Percentiles rank a stretch among this genome's conserved stretches.
Conservation (phyloP, 2,329 filamentous ascomycete genomes). For the Colletotrichum plurivorum region DNA sequence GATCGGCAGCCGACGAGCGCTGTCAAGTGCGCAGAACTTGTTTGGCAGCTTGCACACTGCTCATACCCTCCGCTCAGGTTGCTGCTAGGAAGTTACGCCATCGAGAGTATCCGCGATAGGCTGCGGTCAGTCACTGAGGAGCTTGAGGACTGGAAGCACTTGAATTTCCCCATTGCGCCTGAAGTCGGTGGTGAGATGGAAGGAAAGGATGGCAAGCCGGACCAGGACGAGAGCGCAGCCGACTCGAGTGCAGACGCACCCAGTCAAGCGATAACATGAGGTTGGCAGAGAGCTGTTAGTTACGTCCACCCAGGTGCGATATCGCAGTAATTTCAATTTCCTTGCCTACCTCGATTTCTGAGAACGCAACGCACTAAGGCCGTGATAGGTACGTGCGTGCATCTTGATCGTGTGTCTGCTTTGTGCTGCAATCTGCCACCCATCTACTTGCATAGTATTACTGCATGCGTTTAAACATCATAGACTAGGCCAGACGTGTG, state of each 20-base stretch:
- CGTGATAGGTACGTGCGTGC: too few relatives aligned
- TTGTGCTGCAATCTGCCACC: too few relatives aligned
- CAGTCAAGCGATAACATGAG: slow-evolving; percentile 11
- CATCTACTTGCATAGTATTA: too few relatives aligned
- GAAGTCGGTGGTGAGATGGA: slow-evolving; percentile 46
- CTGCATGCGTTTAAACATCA: too few relatives aligned
- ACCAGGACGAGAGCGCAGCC: slow-evolving; percentile 32
- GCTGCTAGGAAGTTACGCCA: slow-evolving; percentile 92
- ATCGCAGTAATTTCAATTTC: too few relatives aligned
- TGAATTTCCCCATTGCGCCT: slow-evolving; percentile 74
- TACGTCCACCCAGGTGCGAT: too few relatives aligned
- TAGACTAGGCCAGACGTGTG: too few relatives aligned
- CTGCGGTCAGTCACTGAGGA: slow-evolving; percentile 94
- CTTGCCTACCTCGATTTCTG: too few relatives aligned
- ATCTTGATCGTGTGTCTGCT: too few relatives aligned
- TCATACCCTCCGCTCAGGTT: slow-evolving; percentile 91
- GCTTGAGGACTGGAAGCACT: slow-evolving; percentile 91
- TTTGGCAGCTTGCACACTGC: slow-evolving; percentile 96
- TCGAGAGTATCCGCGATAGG: slow-evolving; percentile 94
- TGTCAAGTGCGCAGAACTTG: slow-evolving; percentile 91
- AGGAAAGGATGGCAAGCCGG: slow-evolving; percentile 27
- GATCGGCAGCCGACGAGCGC: slow-evolving; percentile 94
- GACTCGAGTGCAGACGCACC: slow-evolving; percentile 23
- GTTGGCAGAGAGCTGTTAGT: too few relatives aligned
- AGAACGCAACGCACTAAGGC: too few relatives aligned